These are phyloP conservation scores for Aspergillus texensis DNA, from an alignment of 2,329 filamentous ascomycete genomes.

Conservation along the genomic window DNA sequence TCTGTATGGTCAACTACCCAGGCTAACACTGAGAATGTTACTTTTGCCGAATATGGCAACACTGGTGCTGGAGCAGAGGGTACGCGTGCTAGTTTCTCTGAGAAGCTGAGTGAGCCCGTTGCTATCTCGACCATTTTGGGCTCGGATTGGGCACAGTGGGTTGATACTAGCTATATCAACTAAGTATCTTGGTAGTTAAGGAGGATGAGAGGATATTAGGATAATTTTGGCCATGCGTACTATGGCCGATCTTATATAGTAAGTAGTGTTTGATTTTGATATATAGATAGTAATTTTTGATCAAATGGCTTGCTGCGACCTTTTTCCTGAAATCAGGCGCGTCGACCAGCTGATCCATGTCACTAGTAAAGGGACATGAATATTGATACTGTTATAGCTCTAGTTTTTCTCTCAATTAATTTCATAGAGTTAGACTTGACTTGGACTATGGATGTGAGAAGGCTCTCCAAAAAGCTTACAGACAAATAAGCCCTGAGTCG, in stretches of 20 bases:
- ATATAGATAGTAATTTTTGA: background rate
- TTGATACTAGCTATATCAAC: slow-evolving; percentile 46
- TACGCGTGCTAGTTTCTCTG: slow-evolving; percentile 54
- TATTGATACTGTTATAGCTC: too few species aligned
- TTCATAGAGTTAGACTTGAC: too few species aligned
- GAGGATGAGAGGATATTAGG: background rate
- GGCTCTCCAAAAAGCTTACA: too few species aligned
- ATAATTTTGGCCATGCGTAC: background rate
- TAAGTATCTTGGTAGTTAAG: background rate
- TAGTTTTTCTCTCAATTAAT: too few species aligned
- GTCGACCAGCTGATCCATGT: too few species aligned
- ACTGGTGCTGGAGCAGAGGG: slow-evolving; percentile 59
- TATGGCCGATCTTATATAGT: background rate
- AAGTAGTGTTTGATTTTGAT: background rate
- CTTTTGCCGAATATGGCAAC: slow-evolving; percentile 63
- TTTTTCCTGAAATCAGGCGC: too few species aligned
- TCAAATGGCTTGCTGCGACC: background rate
- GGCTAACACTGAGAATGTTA: slow-evolving; percentile 55
- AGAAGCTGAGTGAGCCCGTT: slow-evolving; percentile 44
- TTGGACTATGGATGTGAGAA: too few species aligned
- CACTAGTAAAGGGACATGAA: too few species aligned
- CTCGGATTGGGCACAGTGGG: slow-evolving; percentile 45
- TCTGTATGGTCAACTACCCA: slow-evolving; percentile 54
- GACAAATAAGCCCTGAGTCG: too few species aligned
- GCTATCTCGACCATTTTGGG: slow-evolving; percentile 51